Conservation (phyloP, 164 flowering plant genomes). For the Magnolia kwangsiensis region DNA sequence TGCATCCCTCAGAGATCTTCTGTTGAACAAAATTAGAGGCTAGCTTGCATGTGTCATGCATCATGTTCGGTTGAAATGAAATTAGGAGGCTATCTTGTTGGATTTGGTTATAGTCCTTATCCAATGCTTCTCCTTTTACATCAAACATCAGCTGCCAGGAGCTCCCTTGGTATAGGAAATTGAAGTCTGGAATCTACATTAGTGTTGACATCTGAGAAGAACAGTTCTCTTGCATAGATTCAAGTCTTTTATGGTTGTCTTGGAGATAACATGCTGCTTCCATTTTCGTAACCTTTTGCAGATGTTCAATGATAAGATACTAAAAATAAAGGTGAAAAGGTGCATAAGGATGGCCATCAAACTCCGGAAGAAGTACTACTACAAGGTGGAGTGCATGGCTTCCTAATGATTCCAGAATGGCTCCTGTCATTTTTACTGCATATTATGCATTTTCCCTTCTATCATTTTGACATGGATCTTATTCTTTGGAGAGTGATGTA, state of each 20-base stretch:
- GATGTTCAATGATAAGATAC: slow-evolving; percentile 87
- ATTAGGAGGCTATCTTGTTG: not conserved
- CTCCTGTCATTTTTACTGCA: not conserved
- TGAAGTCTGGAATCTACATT: not conserved
- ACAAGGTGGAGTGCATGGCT: slow-evolving; percentile 49
- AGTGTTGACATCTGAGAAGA: not conserved
- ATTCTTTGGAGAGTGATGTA: not conserved
- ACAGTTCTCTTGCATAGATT: not conserved
- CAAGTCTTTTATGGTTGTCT: not conserved
- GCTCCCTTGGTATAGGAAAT: not conserved
- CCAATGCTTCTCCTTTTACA: not conserved
- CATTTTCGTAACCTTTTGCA: slow-evolving; percentile 26
- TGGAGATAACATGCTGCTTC: not conserved
- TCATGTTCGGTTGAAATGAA: not conserved
- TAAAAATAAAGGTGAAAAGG: slow-evolving; percentile 69
- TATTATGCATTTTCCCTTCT: not conserved
- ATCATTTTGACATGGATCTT: not conserved
- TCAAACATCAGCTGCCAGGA: not conserved
- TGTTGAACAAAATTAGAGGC: not conserved
- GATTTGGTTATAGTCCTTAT: not conserved
- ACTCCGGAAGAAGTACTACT: slow-evolving; percentile 74
- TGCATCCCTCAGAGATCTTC: not conserved
- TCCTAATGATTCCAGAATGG: not conserved
- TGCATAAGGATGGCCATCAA: slow-evolving; percentile 72
- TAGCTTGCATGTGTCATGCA: not conserved